Percentiles rank a stretch among this genome's conserved stretches.
These are phyloP conservation scores for Sanghuangporus weigelae DNA, from an alignment of 1,284 basidiomycete species.

Conservation along the genomic window DNA sequence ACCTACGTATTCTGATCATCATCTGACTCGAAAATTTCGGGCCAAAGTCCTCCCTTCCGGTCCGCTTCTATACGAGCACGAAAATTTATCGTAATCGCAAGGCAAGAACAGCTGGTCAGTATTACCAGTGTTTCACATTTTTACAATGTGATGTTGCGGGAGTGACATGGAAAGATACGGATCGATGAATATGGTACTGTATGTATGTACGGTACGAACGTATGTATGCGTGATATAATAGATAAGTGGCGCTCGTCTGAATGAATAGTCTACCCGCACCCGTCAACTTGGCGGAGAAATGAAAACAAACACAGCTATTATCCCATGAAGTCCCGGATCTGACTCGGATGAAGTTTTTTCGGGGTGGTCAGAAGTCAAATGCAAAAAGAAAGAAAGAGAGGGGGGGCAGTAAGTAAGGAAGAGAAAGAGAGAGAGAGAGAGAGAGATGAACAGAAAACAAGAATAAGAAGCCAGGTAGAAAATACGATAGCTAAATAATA, in stretches of 20 bases:
- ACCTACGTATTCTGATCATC: no score
- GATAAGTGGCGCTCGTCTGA: neutral
- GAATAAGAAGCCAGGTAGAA: neutral
- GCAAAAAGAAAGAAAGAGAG: neutral
- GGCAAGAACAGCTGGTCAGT: no score
- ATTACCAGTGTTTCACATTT: no score
- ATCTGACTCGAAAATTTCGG: no score
- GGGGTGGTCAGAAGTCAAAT: neutral
- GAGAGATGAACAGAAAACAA: neutral
- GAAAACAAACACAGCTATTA: neutral
- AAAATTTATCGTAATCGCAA: no score
- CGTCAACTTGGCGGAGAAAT: neutral
- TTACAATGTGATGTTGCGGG: no score
- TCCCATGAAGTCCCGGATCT: conserved; percentile 1
- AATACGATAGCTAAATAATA: conserved; percentile 11
- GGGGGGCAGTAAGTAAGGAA: neutral
- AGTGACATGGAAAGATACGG: neutral
- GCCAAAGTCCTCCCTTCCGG: no score
- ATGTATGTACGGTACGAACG: neutral
- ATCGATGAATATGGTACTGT: neutral
- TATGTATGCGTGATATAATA: neutral
- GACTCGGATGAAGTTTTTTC: conserved; percentile 4
- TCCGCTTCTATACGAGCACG: no score
- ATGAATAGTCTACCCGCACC: neutral
- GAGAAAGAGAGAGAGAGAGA: neutral